Conservation (phyloP, 805 yeast species). For the Lipomyces lipofer region DNA sequence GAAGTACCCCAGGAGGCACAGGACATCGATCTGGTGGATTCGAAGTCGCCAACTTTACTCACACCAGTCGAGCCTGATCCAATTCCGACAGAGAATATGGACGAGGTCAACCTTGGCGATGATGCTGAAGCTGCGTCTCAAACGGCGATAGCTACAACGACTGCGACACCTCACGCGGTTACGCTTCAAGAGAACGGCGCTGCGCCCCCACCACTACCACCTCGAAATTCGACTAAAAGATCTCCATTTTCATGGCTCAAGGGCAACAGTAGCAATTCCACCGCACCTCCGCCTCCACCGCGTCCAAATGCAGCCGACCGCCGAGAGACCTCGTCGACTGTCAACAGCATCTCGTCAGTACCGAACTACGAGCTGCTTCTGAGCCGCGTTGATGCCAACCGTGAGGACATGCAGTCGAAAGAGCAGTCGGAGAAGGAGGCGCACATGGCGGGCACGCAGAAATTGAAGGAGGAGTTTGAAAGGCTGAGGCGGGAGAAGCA, state of each 20-base stretch:
- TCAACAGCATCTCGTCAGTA: constrained; percentile 1
- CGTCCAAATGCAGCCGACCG: constrained; percentile 41
- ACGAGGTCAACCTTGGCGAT: constrained; percentile 22
- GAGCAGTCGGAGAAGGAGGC: constrained; percentile 56
- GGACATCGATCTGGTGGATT: not conserved
- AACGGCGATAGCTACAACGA: not conserved
- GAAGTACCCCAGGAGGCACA: not conserved
- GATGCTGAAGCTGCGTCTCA: not conserved
- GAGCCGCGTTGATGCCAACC: constrained; percentile 58
- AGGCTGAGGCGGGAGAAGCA: constrained; percentile 27
- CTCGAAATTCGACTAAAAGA: constrained; percentile 23
- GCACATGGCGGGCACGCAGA: constrained; percentile 46
- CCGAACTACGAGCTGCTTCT: constrained; percentile 55
- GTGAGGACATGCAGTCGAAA: constrained; percentile 51
- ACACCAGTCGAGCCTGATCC: not conserved
- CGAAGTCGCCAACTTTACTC: not conserved
- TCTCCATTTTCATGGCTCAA: constrained; percentile 38
- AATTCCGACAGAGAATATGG: constrained; percentile 3
- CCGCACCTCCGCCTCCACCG: constrained; percentile 30
- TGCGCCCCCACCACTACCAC: constrained; percentile 23
- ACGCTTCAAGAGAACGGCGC: not conserved
- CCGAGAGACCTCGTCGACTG: constrained; percentile 6
- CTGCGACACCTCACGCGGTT: constrained; percentile 1
- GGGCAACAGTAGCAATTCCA: constrained; percentile 16
- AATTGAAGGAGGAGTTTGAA: constrained; percentile 41